Evolutionary conservation across 352 stramenopile genomes (phyloP), one percentile per base, ranked within the genome.

Genomic region (Phytophthora sojae): DNA sequence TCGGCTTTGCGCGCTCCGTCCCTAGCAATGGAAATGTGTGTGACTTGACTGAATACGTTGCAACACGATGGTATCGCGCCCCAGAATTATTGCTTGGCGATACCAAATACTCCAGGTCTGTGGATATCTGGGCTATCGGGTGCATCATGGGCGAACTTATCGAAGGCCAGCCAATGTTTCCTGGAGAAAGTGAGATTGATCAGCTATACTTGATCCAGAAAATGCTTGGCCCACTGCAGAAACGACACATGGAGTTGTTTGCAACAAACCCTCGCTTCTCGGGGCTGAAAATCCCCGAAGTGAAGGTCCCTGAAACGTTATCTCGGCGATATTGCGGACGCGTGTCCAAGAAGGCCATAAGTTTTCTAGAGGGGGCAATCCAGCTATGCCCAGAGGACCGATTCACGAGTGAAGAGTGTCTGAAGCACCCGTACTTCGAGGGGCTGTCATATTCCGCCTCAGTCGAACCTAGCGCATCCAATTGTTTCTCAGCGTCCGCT

Each of bases 191-290:
- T 37, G 97, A 98, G 60, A 98, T 99, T 19, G 98, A 99, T 71
- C 98, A 99, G 87, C 84, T 99, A 3, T 98, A 99, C 19, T 90
- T 99, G 76, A 99, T 99, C 64, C 99, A 99, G 75, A 99, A 99
- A 73, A 85, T 99, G 50, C 86, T 99, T 9, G 98, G 98, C 0
- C 98, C 97, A 50, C 95, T 98, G 15, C 94, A 94, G n/a, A 89
- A 95, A 66, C 88, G 86, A 4, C 94, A 98, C 64, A 94, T 95
- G 81, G 88, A 98, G 69, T 73, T 98, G 2, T 98, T 99, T 64
- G 79, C 95, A 44, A 79, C 82, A 19, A 98, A 98, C 65, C 88
- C 93, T 29, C 78, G 94, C 2, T 99, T 98, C 59, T 91, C 91
- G 0, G 94, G 95, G 0, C 77, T 98, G 26, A 98, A 97, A 61